Percentiles rank a stretch among this genome's conserved stretches.
Conservation (phyloP, 257 asterid genomes). For the Nicotiana otophora region DNA sequence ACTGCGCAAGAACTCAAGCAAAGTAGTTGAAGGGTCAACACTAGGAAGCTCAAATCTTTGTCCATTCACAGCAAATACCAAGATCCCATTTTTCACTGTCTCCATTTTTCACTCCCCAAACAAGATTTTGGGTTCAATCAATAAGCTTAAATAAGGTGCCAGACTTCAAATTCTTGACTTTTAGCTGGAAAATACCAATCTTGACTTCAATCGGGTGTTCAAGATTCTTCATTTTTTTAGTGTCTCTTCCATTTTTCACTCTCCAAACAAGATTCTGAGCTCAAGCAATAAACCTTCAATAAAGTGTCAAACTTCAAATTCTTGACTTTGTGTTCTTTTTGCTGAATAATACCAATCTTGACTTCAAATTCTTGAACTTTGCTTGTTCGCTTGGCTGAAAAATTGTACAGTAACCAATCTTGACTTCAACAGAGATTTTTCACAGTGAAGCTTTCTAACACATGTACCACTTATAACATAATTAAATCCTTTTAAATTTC, state of each 20-base stretch:
- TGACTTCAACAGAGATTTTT: no score
- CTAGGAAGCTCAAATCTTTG: conserved; percentile 51
- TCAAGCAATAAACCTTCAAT: background rate
- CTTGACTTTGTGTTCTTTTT: background rate
- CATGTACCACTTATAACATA: no score
- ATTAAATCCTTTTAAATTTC: no score
- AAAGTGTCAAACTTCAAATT: background rate
- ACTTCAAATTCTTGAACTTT: no score
- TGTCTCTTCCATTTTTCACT: background rate
- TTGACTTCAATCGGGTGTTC: background rate
- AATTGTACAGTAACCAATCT: no score
- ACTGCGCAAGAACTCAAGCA: conserved; percentile 62
- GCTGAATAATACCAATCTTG: background rate
- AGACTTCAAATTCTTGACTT: background rate
- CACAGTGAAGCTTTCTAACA: no score
- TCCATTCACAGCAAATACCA: conserved; percentile 64
- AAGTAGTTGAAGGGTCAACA: conserved; percentile 66
- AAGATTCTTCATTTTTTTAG: conserved; percentile 1
- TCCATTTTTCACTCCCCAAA: background rate
- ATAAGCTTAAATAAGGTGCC: background rate
- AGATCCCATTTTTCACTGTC: conserved; percentile 14
- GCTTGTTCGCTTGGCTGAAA: no score
- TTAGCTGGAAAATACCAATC: background rate
- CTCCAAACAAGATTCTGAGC: background rate
- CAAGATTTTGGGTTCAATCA: no score